Evolutionary conservation across 108 stramenopile genomes (phyloP).

Genomic region (Pseudonitzschia multiseries): DNA sequence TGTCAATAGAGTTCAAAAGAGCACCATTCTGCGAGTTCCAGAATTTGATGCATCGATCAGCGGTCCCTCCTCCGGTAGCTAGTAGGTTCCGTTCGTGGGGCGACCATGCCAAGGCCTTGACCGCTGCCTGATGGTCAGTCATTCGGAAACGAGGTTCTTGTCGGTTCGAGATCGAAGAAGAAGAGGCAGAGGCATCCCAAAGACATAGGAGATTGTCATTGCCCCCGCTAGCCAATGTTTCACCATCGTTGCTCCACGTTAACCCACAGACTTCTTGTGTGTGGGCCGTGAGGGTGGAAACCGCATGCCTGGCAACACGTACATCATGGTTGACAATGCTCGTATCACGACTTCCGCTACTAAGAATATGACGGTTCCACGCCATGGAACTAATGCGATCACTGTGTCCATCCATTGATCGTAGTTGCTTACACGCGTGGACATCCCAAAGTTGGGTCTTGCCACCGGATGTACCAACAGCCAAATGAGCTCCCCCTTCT

Average conservation of each 20-base stretch:
- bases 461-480: slow-evolving; percentile 88
- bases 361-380: slow-evolving; percentile 96
- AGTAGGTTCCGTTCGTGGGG: slow-evolving; percentile 95
- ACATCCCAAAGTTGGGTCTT: slow-evolving; percentile 92
- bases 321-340: slow-evolving; percentile 97
- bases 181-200: slow-evolving; percentile 85
- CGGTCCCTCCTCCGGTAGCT: slow-evolving; percentile 97
- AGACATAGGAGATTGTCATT: slow-evolving; percentile 98
- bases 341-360: slow-evolving; percentile 89
- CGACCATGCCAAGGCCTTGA: slow-evolving; percentile 99
- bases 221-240: slow-evolving; percentile 90
- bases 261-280: slow-evolving; percentile 97
- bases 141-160: slow-evolving; percentile 72
- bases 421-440: slow-evolving; percentile 81
- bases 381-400: slow-evolving; percentile 93
- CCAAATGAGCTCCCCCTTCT: slow-evolving; percentile 84
- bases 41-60: slow-evolving; percentile 98
- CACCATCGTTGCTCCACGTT: slow-evolving; percentile 95
- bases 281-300: slow-evolving; percentile 77
- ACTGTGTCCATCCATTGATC: slow-evolving; percentile 94
- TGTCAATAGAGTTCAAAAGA: slow-evolving; percentile 94
- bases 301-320: slow-evolving; percentile 86
- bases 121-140: slow-evolving; percentile 95
- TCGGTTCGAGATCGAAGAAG: slow-evolving; percentile 37
- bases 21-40: slow-evolving; percentile 98